Evolutionary conservation across 768 basidiomycete species (phyloP), one percentile per base, ranked within the genome.

Genomic region (Trametes meyenii): DNA sequence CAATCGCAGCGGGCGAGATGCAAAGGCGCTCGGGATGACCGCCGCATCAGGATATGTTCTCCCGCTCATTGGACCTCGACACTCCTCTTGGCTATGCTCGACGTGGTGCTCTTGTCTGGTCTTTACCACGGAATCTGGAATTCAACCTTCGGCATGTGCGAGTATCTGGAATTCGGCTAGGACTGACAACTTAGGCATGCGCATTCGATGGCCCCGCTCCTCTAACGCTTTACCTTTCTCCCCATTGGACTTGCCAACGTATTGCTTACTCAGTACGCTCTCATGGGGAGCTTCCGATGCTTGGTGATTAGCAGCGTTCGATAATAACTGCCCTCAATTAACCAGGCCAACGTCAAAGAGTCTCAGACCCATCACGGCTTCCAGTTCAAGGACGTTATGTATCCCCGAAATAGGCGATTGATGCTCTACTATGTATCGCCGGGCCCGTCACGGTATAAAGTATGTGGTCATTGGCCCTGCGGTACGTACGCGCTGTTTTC

Each of bases 51-150:
- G 50, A 57, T 60, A 64, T 64, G 55, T 53, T 53, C 45, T 56
- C 14, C 50, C 38, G 43, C 53, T 42, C 55, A 64, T 64, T 64
- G 63, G 63, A 21, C 51, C 44, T 19, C 53, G 38, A 3, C 43
- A 38, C 54, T n/a, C 58, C 26, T 43, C 59, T 56, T 59, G 53
- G 53, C 58, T 51, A 17, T 36, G 12, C 59, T 45, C 55, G 38
- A 53, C 44, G 50, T 21, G 33, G 63, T 43, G 23, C 54, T 44
- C 55, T 23, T 14, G 24, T 6, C 42, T 23, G 21, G 17, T 43
- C 16, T 23, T 55, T 56, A 17, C 62, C 63, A 60, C 63, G 55
- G 50, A 60, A 63, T 60, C 63, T 64, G 63, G 63, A 64, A 59
- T 60, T 60, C 48, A 36, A 33, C 16, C 62, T 58, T 56, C 52